Evolutionary conservation across 2,329 filamentous ascomycete genomes (phyloP).

Genomic region (Colletotrichum graminicola): DNA sequence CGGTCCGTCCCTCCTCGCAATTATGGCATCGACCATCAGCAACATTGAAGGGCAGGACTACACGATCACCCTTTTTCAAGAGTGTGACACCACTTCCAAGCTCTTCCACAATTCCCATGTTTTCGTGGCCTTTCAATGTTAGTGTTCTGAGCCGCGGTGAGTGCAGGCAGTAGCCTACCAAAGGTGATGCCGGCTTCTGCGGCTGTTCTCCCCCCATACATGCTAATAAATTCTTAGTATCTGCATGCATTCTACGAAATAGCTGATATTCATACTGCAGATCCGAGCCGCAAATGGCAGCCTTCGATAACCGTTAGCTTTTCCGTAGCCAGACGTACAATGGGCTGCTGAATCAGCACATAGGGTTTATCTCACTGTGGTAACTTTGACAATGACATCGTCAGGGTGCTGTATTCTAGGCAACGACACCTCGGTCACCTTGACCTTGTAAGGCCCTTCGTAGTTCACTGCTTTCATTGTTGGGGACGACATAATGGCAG

Average conservation of each 20-base stretch:
- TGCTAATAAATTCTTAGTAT: constrained; percentile 55
- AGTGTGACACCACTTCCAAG: constrained; percentile 70
- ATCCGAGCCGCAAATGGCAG: constrained; percentile 67
- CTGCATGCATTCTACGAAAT: constrained; percentile 15
- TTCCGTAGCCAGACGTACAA: not conserved
- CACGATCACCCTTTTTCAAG: constrained; percentile 71
- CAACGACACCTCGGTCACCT: constrained; percentile 69
- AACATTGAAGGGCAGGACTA: constrained; percentile 76
- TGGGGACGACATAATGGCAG: constrained; percentile 23
- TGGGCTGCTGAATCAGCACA: not conserved
- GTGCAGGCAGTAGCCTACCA: constrained; percentile 49
- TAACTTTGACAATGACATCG: constrained; percentile 74
- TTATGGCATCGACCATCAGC: constrained; percentile 73
- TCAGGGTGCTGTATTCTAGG: constrained; percentile 73
- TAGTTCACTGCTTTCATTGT: constrained; percentile 75
- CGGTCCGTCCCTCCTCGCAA: constrained; percentile 73
- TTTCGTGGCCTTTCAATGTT: constrained; percentile 61
- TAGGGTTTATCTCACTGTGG: constrained; percentile 61
- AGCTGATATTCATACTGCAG: constrained; percentile 52
- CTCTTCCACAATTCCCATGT: constrained; percentile 70
- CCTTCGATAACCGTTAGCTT: constrained; percentile 42
- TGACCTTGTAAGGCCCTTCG: constrained; percentile 71
- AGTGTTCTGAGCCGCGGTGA: not conserved
- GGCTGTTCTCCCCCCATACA: constrained; percentile 75
- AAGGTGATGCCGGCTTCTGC: constrained; percentile 73